These are phyloP conservation scores for Kwoniella heveanensis DNA, from an alignment of 768 basidiomycete genomes.

Conservation along the genomic window DNA sequence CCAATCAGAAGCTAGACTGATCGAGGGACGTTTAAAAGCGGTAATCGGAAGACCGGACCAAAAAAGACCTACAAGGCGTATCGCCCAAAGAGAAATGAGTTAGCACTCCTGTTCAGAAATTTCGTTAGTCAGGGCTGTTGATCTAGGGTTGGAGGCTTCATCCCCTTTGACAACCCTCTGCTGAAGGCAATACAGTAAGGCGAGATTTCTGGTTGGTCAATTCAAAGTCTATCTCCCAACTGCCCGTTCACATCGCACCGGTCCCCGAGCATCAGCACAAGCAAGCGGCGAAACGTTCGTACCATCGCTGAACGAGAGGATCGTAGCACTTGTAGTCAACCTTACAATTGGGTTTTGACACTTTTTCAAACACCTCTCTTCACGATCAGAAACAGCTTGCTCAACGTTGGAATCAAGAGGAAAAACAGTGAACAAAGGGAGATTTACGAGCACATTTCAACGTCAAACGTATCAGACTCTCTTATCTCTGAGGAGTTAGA, in stretches of 20 bases:
- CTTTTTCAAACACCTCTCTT: conserved; percentile 2
- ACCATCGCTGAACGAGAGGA: neutral
- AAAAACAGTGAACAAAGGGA: conserved; percentile 1
- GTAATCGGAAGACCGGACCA: neutral
- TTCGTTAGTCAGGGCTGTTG: neutral
- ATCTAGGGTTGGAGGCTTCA: neutral
- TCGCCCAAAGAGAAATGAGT: neutral
- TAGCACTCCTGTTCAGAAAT: neutral
- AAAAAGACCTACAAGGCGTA: neutral
- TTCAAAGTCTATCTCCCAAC: neutral
- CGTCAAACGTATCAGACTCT: conserved; percentile 6
- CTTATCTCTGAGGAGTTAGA: conserved; percentile 10
- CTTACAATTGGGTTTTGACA: neutral
- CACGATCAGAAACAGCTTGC: conserved; percentile 11
- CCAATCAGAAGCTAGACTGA: neutral
- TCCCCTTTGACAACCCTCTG: neutral
- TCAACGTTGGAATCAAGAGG: conserved; percentile 3
- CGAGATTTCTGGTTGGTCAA: conserved; percentile 1
- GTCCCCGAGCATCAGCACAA: neutral
- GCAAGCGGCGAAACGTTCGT: neutral
- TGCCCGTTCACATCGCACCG: neutral
- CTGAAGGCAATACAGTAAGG: neutral
- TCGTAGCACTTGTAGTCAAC: neutral
- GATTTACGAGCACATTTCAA: neutral
- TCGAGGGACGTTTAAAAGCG: neutral